Evolutionary conservation across 2,329 filamentous ascomycete species (phyloP).

Genomic region (Cercospora zeina): DNA sequence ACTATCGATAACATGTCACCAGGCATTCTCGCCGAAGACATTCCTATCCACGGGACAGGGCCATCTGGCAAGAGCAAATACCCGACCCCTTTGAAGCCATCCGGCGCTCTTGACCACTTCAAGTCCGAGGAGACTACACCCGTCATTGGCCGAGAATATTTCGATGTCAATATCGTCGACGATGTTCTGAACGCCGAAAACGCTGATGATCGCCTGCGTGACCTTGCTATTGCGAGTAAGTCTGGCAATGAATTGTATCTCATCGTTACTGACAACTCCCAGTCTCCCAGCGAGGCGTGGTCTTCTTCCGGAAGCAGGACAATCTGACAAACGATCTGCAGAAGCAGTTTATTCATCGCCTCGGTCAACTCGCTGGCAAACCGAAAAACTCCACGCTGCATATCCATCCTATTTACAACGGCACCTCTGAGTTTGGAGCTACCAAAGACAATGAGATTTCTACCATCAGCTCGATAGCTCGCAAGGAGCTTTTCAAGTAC

Average conservation of each 20-base stretch:
- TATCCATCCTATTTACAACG: conserved; percentile 61
- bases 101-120: conserved; percentile 46
- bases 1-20: conserved; percentile 21
- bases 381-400: conserved; percentile 60
- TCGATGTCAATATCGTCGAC: conserved; percentile 60
- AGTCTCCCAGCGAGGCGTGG: conserved; percentile 69
- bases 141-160: conserved; percentile 62
- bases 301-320: conserved; percentile 66
- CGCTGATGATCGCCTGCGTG: conserved; percentile 26
- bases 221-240: conserved; percentile 28
- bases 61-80: conserved; percentile 15
- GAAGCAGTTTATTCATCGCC: conserved; percentile 62
- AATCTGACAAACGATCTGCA: conserved; percentile 61
- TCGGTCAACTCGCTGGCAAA: conserved; percentile 61
- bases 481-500: conserved; percentile 50
- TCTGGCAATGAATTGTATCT: background rate
- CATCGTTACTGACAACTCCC: conserved; percentile 9
- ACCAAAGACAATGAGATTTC: conserved; percentile 60
- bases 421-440: conserved; percentile 54
- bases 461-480: conserved; percentile 60
- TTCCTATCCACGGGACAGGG: conserved; percentile 5
- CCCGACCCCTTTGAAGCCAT: conserved; percentile 50
- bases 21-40: conserved; percentile 24
- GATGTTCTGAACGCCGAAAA: conserved; percentile 56
- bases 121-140: conserved; percentile 62